Percentiles rank a stretch among this genome's conserved stretches.
Evolutionary conservation across 2,329 filamentous ascomycete species (phyloP).

Genomic region (Byssothecium circinans): DNA sequence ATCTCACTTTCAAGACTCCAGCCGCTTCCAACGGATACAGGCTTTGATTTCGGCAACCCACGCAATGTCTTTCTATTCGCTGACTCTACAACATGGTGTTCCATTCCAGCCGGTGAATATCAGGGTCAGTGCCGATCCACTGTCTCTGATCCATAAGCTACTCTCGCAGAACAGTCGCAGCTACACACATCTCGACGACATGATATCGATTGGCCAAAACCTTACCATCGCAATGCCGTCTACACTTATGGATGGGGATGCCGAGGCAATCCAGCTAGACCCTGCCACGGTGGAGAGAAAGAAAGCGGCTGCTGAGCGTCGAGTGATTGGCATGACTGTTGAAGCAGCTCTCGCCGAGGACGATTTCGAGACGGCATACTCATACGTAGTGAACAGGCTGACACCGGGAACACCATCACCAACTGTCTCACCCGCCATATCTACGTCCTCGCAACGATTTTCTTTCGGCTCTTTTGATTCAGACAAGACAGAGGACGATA

Average conservation of each 20-base stretch:
- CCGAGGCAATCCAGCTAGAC: slow-evolving; percentile 49
- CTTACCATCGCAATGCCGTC: slow-evolving; percentile 55
- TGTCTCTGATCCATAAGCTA: slow-evolving; percentile 71
- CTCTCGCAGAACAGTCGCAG: slow-evolving; percentile 74
- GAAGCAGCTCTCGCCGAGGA: slow-evolving; percentile 75
- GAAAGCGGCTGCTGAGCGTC: slow-evolving; percentile 57
- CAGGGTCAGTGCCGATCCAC: slow-evolving; percentile 73
- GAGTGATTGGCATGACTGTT: slow-evolving; percentile 79
- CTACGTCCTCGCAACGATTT: slow-evolving; percentile 25
- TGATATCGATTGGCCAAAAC: slow-evolving; percentile 68
- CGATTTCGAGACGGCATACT: slow-evolving; percentile 85
- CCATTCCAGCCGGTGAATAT: slow-evolving; percentile 78
- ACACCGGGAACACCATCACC: slow-evolving; percentile 43
- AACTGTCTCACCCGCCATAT: slow-evolving; percentile 21
- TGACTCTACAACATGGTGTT: slow-evolving; percentile 77
- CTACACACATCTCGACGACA: slow-evolving; percentile 74
- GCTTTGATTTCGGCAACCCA: slow-evolving; percentile 73
- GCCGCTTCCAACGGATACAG: slow-evolving; percentile 59
- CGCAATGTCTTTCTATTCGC: slow-evolving; percentile 71
- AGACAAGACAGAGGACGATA: slow-evolving; percentile 23
- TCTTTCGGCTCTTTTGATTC: slow-evolving; percentile 30
- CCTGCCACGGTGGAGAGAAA: slow-evolving; percentile 29
- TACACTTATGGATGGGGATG: slow-evolving; percentile 46
- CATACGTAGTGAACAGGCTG: slow-evolving; percentile 74
- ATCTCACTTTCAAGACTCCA: slow-evolving; percentile 56